A percentile compares a stretch with the other conserved stretches of the same genome.
phyloP scores from a whole-genome alignment of 2,329 filamentous ascomycete genomes.

The Cadophora gregata region DNA sequence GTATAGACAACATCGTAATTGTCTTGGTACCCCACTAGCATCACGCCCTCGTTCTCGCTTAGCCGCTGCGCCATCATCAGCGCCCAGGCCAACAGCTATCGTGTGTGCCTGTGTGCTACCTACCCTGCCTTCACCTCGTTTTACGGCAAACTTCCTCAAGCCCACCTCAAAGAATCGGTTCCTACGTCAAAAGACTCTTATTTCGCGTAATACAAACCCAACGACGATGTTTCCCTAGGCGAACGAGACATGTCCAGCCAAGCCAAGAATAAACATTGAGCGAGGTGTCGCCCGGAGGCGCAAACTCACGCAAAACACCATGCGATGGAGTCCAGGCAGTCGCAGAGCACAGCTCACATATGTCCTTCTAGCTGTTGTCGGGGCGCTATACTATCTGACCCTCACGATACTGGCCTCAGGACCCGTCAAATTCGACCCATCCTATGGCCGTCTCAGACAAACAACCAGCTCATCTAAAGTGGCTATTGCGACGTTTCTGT shows the following conservation, averaged over 20 bases:
- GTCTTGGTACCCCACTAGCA: neutral
- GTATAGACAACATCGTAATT: neutral
- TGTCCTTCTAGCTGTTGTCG: neutral
- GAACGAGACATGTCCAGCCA: neutral
- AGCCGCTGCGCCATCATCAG: slow-evolving; percentile 1
- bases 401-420: neutral
- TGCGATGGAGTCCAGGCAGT: neutral
- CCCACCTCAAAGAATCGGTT: no score
- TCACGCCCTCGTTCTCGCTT: neutral
- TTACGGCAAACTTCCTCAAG: neutral
- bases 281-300: neutral
- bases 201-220: neutral
- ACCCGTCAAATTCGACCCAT: neutral
- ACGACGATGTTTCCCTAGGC: neutral
- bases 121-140: neutral
- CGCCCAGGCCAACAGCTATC: neutral
- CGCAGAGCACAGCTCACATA: slow-evolving; percentile 9
- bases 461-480: slow-evolving; percentile 16
- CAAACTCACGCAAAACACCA: neutral
- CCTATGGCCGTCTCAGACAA: neutral
- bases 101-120: no score
- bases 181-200: neutral
- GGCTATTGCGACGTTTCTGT: slow-evolving; percentile 49
- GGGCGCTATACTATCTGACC: neutral
- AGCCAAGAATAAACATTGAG: neutral